Evolutionary conservation across 805 yeast species (phyloP), one percentile per base, ranked within the genome.

Genomic region (Candida quercuum): DNA sequence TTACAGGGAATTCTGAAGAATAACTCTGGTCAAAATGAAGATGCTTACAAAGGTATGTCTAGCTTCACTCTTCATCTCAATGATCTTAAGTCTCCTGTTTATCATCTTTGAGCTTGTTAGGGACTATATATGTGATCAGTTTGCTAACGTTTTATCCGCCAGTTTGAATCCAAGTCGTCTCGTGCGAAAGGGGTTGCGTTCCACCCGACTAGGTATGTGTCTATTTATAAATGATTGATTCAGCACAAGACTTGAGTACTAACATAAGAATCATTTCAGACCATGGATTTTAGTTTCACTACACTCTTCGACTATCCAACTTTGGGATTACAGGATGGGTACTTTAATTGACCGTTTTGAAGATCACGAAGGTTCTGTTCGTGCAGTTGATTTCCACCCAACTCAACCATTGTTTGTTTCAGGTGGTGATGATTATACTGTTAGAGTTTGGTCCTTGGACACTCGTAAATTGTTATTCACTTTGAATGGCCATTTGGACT

Each of bases 251-350:
- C n/a, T 21, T 11, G 12, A 5, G 15, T 46, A 39, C 49, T 47
- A 47, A 49, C 56, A 18, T n/a, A n/a, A n/a, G n/a, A 23, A 18
- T 30, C 12, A 19, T 54, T 7, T 51, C 33, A 73, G 93, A 61
- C 97, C 99, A 42, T 93, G 96, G 97, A 86, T 88, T 42, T 72
- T 93, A 52, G 98, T 89, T 24, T 88, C 98, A 7, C 72, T 94
- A 43, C 93, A 91, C 62, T 86, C 96, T 20, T 87, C 96, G n/a
- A 88, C 96, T n/a, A 91, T 93, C 60, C 99, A 94, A 63, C 72
- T 93, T 47, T 93, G 99, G 99, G 99, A 93, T 64, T 93, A 94
- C 66, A 81, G 99, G 56, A 93, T 93, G 99, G 99, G 99, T 31
- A 88, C 97, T 3, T 67, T 93, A 59, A 80, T 93, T 58, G 98